Conservation (phyloP, 805 yeast species). For the Candida qinlingensis region DNA sequence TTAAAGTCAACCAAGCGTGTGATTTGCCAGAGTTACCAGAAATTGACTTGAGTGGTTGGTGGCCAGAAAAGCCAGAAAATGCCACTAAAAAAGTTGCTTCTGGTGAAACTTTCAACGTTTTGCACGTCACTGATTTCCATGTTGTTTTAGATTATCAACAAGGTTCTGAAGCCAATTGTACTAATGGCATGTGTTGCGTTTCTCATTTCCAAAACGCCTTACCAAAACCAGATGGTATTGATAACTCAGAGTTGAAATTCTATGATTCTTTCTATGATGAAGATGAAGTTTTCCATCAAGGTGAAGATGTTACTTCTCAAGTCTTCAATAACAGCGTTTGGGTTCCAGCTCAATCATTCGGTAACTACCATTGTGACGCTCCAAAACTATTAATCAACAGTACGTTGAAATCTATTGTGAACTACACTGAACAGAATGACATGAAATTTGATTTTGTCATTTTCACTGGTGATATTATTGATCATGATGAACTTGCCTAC, state of each 20-base stretch:
- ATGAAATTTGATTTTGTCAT: slow-evolving; percentile 52
- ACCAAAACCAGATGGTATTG: slow-evolving; percentile 12
- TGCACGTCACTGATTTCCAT: slow-evolving; percentile 64
- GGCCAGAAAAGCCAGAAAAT: slow-evolving; percentile 39
- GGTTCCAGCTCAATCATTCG: slow-evolving; percentile 58
- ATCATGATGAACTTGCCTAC: slow-evolving; percentile 51
- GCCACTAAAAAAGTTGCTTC: slow-evolving; percentile 40
- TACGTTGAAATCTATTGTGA: slow-evolving; percentile 41
- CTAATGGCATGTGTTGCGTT: slow-evolving; percentile 47
- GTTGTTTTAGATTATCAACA: slow-evolving; percentile 45
- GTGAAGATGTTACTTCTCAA: slow-evolving; percentile 28
- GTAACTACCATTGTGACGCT: slow-evolving; percentile 59
- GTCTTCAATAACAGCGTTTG: slow-evolving; percentile 33
- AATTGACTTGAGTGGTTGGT: slow-evolving; percentile 37
- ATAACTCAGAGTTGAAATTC: slow-evolving; percentile 24
- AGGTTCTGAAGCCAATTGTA: slow-evolving; percentile 52
- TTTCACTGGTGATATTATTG: slow-evolving; percentile 73
- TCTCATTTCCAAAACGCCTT: slow-evolving; percentile 24
- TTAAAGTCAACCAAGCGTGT: slow-evolving; percentile 40
- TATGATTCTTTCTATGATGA: slow-evolving; percentile 27
- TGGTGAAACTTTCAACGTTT: slow-evolving; percentile 47
- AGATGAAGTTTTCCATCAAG: slow-evolving; percentile 24
- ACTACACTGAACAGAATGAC: slow-evolving; percentile 29
- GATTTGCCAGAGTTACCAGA: slow-evolving; percentile 48
- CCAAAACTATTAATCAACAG: slow-evolving; percentile 59